phyloP scores from a whole-genome alignment of 805 yeast species.

The Suhomyces sp. region DNA sequence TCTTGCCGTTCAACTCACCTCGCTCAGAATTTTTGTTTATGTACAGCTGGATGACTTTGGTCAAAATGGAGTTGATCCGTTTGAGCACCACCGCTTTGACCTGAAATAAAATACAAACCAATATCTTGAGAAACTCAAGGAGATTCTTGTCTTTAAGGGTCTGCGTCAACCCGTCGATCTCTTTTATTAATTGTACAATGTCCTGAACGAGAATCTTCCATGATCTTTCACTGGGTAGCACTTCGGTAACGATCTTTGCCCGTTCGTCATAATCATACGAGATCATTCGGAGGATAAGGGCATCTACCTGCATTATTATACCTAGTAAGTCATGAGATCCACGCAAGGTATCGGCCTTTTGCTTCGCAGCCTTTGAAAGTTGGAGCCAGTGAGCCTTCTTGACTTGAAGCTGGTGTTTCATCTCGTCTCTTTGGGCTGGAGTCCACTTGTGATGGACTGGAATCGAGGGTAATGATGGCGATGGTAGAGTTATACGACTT shows the following conservation, averaged over 20 bases:
- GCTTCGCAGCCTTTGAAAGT: slow-evolving; percentile 35
- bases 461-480: background rate
- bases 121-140: slow-evolving; percentile 17
- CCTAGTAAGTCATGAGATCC: slow-evolving; percentile 22
- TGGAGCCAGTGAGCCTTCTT: slow-evolving; percentile 34
- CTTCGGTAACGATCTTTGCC: slow-evolving; percentile 20
- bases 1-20: slow-evolving; percentile 17
- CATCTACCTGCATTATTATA: slow-evolving; percentile 33
- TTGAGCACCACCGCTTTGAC: slow-evolving; percentile 28
- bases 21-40: slow-evolving; percentile 8
- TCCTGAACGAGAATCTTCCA: slow-evolving; percentile 37
- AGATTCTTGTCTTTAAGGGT: slow-evolving; percentile 12
- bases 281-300: slow-evolving; percentile 34
- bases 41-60: slow-evolving; percentile 22
- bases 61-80: slow-evolving; percentile 26
- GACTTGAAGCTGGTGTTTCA: slow-evolving; percentile 16
- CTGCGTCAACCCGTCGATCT: slow-evolving; percentile 6
- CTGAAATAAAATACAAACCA: slow-evolving; percentile 27
- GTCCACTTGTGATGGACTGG: slow-evolving; percentile 2
- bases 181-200: slow-evolving; percentile 19
- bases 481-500: slow-evolving; percentile 1
- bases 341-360: slow-evolving; percentile 33
- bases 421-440: slow-evolving; percentile 9
- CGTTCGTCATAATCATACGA: slow-evolving; percentile 39
- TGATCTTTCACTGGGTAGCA: slow-evolving; percentile 22